Evolutionary conservation across 345 rosid genomes (phyloP).

Genomic region (Rhodamnia argentea): DNA sequence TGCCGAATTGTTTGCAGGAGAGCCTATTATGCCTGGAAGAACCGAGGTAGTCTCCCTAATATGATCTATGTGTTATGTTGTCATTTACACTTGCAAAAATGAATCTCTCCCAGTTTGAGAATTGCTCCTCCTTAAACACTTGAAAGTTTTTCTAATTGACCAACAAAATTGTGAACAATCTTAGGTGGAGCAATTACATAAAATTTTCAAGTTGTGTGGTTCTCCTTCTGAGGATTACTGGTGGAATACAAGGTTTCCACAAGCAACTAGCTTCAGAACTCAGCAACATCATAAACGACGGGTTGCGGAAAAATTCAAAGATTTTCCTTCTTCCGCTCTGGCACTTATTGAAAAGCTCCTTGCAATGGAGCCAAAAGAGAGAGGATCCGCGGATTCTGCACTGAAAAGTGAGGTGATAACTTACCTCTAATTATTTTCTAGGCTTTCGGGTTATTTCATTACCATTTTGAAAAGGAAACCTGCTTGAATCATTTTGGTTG

Average conservation of each 20-base stretch:
- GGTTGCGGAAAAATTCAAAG: slow-evolving; percentile 43
- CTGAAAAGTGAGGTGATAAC: slow-evolving; percentile 44
- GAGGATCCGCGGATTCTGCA: slow-evolving; percentile 58
- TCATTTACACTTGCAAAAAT: background rate
- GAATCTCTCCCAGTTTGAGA: background rate
- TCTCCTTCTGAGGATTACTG: slow-evolving; percentile 79
- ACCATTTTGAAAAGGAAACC: background rate
- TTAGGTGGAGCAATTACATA: slow-evolving; percentile 97
- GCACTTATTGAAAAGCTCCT: slow-evolving; percentile 55
- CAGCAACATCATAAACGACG: slow-evolving; percentile 55
- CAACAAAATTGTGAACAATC: background rate
- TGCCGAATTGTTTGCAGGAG: slow-evolving; percentile 76
- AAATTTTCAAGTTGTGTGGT: slow-evolving; percentile 93
- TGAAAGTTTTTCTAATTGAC: background rate
- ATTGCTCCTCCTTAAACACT: background rate
- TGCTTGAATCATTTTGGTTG: background rate
- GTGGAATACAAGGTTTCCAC: slow-evolving; percentile 54
- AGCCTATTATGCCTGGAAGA: slow-evolving; percentile 95
- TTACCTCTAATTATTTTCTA: background rate
- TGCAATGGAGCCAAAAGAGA: slow-evolving; percentile 53
- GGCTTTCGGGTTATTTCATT: background rate
- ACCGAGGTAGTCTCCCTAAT: slow-evolving; percentile 52
- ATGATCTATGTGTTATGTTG: background rate
- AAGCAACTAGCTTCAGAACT: slow-evolving; percentile 70
- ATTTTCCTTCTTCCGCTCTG: slow-evolving; percentile 44